Base-by-base conservation (phyloP, 106 monocot species). In the Alisma plantagoaquatica region DNA sequence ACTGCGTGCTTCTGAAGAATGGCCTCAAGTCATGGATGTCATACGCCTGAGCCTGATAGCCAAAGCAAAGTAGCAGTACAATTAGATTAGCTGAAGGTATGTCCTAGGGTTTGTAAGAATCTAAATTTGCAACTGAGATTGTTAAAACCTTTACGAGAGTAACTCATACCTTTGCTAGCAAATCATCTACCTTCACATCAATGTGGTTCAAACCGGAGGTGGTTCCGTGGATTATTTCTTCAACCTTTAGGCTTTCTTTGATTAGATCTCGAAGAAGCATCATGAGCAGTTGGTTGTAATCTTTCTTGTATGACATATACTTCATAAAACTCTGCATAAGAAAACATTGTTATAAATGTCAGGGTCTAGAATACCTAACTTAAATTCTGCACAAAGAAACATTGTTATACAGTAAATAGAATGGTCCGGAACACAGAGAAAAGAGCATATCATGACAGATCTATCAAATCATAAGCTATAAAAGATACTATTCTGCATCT, bases 231-330 rank as follows among this genome's bases (percentile, higher is more conserved):
- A 98, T 41, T 52, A 89, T 78, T 65, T 89, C 89, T 56, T 90
- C 84, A 57, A 90, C 81, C 51, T 85, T 76, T 35, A 98, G 48
- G 16, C 78, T 69, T 46, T 85, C 82, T 41, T 85, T 98, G 56
- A 90, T 82, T 9, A 98, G 89, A 16, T 59, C 71, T 10, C 85
- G 72, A 59, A 90, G 63, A 45, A 98, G 81, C 68, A 76, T 70
- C 69, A 98, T 46, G 5, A 89, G 81, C 18, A 98, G 54, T 15
- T 98, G 85, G 32, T 85, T 98, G 73, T 53, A 84, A 65, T 98
- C 89, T 65, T 78, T 98, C 76, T 98, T 98, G 70, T 63, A 98
- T 23, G 96, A 89, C 74, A 98, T 78, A 70, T 98, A 98, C 44
- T 82, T 89, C 74, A 56, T 81, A 33, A 90, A 98, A 54, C 68